phyloP scores from a whole-genome alignment of 2,329 filamentous ascomycete species.

The Ophiostoma montium region DNA sequence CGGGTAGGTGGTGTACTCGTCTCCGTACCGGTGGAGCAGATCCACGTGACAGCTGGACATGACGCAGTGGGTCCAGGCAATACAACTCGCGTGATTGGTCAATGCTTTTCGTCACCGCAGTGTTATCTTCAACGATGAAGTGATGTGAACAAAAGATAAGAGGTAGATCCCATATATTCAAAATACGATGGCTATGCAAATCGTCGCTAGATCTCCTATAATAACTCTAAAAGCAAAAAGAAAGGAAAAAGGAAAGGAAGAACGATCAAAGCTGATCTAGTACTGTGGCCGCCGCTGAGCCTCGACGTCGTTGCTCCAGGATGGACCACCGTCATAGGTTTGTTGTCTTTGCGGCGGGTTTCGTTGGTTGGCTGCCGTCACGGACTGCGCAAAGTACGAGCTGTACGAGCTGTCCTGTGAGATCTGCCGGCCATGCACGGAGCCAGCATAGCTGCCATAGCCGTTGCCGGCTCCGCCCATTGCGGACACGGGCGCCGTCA shows the following conservation, averaged over 20 bases:
- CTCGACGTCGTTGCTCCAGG: conserved; percentile 14
- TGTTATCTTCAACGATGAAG: too few relatives aligned
- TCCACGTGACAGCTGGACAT: background rate
- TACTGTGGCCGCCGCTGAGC: conserved; percentile 12
- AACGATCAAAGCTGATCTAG: background rate
- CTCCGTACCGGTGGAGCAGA: background rate
- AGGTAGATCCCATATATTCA: background rate
- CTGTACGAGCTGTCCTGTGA: conserved; percentile 12
- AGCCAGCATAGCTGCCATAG: conserved; percentile 5
- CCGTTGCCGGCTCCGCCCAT: conserved; percentile 5
- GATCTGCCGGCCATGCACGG: conserved; percentile 8
- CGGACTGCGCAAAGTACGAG: conserved; percentile 10
- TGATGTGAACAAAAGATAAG: background rate
- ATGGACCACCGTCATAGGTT: conserved; percentile 1
- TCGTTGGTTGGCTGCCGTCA: conserved; percentile 5
- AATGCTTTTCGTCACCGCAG: too few relatives aligned
- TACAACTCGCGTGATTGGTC: background rate
- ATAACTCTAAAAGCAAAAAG: background rate
- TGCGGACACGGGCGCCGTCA: conserved; percentile 20
- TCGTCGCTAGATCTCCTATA: conserved; percentile 1
- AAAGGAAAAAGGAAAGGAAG: background rate
- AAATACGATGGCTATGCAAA: background rate
- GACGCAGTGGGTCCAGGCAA: background rate
- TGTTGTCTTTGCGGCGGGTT: background rate
- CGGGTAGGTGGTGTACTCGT: background rate